Evolutionary conservation across 208 protist genomes (phyloP), one percentile per base, ranked within the genome.

Genomic region (Crithidia bombi): DNA sequence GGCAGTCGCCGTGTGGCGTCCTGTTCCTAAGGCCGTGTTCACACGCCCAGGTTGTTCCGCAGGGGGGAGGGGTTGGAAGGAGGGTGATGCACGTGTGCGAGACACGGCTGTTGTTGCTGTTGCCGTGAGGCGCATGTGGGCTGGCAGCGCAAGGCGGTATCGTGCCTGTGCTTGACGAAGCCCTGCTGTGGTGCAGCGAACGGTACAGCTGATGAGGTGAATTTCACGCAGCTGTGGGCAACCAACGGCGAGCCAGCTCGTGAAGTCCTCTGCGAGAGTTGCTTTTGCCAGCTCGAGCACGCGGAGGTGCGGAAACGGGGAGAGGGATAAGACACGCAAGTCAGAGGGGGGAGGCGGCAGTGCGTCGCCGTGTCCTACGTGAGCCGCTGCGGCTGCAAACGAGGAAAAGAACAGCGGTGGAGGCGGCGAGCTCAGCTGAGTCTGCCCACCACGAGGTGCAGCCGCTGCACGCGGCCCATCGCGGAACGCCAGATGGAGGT

Each of bases 401-500:
- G 23, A 23, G 6, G 30, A 3, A 25, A 47, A 0, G 17, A 19
- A 33, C n/a, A n/a, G n/a, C n/a, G n/a, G n/a, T n/a, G n/a, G n/a
- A n/a, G n/a, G n/a, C n/a, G n/a, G n/a, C n/a, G n/a, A n/a, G n/a
- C n/a, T n/a, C n/a, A n/a, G n/a, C n/a, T n/a, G n/a, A n/a, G n/a
- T n/a, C n/a, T n/a, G n/a, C n/a, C n/a, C n/a, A n/a, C n/a, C n/a
- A n/a, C n/a, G n/a, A n/a, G n/a, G n/a, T n/a, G n/a, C n/a, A n/a
- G n/a, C n/a, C n/a, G n/a, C 49, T 3, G 50, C 19, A 10, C 35
- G 26, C 1, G 47, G 50, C 3, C 63, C 63, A 21, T 59, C 63
- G 43, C 52, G 26, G 55, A 71, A 64, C 33, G 41, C 52, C 17
- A 71, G 65, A 9, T 55, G 65, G 23, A 71, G 35, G 43, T 63